Percentiles rank a stretch among this genome's conserved stretches.
phyloP scores from a whole-genome alignment of 331 rosid genomes.

The Dryas integrifolia region DNA sequence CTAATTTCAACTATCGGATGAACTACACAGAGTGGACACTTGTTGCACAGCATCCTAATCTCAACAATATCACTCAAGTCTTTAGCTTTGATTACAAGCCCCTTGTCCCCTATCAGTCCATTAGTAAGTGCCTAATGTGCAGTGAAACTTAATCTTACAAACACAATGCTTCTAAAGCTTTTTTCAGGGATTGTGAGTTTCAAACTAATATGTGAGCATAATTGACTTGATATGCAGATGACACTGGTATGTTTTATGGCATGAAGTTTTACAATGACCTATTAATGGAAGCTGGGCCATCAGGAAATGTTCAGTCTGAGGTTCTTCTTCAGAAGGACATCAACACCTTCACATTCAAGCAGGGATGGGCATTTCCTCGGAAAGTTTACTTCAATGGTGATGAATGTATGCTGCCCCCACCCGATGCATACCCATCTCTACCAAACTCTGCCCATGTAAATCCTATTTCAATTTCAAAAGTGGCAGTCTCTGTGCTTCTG shows the following conservation, averaged over 20 bases:
- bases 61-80: conserved; percentile 69
- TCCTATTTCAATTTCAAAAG: conserved; percentile 19
- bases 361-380: conserved; percentile 95
- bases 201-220: not conserved
- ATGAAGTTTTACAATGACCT: conserved; percentile 83
- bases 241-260: conserved; percentile 93
- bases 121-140: conserved; percentile 31
- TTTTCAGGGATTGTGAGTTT: not conserved
- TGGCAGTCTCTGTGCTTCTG: conserved; percentile 32
- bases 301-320: conserved; percentile 89
- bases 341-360: conserved; percentile 70
- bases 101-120: conserved; percentile 61
- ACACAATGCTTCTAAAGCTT: not conserved
- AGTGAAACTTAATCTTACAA: not conserved
- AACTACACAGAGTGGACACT: conserved; percentile 74
- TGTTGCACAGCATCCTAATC: conserved; percentile 74
- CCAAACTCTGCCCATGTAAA: conserved; percentile 56
- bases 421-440: conserved; percentile 74
- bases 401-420: conserved; percentile 92
- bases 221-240: conserved; percentile 59
- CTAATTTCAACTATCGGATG: conserved; percentile 59
- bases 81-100: conserved; percentile 78
- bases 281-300: conserved; percentile 84
- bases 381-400: conserved; percentile 87
- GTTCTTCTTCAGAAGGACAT: conserved; percentile 71